Evolutionary conservation across 164 flowering plant species (phyloP).

Genomic region (Brasenia schreberi): DNA sequence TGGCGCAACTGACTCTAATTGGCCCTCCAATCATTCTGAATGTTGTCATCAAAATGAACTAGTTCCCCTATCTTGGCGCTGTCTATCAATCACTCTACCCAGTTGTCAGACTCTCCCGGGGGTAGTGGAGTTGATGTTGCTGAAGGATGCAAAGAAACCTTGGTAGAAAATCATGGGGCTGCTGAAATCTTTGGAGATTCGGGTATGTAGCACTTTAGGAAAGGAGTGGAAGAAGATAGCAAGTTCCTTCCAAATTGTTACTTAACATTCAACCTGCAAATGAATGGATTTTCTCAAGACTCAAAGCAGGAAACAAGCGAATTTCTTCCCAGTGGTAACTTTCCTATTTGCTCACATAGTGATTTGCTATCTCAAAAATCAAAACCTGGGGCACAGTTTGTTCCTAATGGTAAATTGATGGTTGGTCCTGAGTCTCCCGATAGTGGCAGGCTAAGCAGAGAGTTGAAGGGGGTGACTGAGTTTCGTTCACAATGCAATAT

Average conservation of each 20-base stretch:
- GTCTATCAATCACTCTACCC: neutral
- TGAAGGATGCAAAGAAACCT: conserved; percentile 42
- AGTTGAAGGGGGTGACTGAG: neutral
- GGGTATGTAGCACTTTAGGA: conserved; percentile 43
- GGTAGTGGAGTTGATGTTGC: conserved; percentile 11
- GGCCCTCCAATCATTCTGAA: neutral
- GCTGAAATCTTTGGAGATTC: conserved; percentile 27
- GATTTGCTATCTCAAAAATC: neutral
- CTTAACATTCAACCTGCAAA: neutral
- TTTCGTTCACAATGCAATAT: neutral
- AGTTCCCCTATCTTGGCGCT: neutral
- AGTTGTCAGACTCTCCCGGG: neutral
- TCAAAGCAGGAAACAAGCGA: conserved; percentile 3
- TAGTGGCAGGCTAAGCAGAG: neutral
- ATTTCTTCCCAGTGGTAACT: conserved; percentile 1
- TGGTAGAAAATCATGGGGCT: conserved; percentile 18
- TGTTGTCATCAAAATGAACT: neutral
- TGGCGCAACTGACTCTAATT: neutral
- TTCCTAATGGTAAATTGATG: neutral
- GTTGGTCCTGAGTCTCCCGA: neutral
- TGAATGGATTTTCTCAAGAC: neutral
- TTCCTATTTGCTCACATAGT: neutral
- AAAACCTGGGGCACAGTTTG: neutral
- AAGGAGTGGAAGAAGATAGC: conserved; percentile 66
- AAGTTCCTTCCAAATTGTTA: conserved; percentile 39